Percentiles rank a stretch among this genome's conserved stretches.
These are phyloP conservation scores for Pseudogymnoascus sp. DNA, from an alignment of 2,329 filamentous ascomycete genomes.

Conservation along the genomic window DNA sequence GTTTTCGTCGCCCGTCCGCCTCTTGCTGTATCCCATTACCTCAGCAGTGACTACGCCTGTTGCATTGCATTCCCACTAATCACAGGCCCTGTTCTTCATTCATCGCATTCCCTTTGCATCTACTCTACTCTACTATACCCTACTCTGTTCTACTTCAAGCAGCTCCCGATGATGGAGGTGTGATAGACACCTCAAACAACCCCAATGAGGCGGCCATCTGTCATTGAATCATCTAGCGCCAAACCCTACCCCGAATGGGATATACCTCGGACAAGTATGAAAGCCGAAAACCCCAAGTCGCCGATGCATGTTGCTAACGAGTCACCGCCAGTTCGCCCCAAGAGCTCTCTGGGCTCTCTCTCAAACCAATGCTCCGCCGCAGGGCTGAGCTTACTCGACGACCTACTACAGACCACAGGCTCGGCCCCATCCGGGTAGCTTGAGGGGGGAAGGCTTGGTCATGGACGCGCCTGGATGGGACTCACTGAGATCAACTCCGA, in stretches of 20 bases:
- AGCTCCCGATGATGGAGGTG: slow-evolving; percentile 4
- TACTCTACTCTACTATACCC: background rate
- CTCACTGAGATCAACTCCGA: slow-evolving; percentile 2
- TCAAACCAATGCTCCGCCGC: slow-evolving; percentile 1
- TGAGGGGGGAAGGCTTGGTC: background rate
- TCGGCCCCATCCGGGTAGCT: slow-evolving; percentile 1
- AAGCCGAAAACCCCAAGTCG: background rate
- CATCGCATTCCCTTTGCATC: background rate
- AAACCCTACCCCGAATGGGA: slow-evolving; percentile 2
- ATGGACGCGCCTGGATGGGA: slow-evolving; percentile 7
- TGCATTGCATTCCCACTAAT: slow-evolving; percentile 1
- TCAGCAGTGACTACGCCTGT: background rate
- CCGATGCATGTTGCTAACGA: background rate
- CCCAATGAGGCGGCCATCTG: background rate
- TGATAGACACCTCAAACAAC: background rate
- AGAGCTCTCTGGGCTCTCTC: background rate
- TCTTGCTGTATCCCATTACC: slow-evolving; percentile 6
- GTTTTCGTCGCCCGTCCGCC: background rate
- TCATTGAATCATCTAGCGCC: slow-evolving; percentile 3
- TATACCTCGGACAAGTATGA: slow-evolving; percentile 2
- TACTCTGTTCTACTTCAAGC: background rate
- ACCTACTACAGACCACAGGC: background rate
- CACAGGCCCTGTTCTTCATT: background rate
- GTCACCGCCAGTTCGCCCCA: background rate
- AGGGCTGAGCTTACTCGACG: slow-evolving; percentile 5